Conservation (phyloP, 2,329 filamentous ascomycete genomes). For the Coniochaeta ligniaria region DNA sequence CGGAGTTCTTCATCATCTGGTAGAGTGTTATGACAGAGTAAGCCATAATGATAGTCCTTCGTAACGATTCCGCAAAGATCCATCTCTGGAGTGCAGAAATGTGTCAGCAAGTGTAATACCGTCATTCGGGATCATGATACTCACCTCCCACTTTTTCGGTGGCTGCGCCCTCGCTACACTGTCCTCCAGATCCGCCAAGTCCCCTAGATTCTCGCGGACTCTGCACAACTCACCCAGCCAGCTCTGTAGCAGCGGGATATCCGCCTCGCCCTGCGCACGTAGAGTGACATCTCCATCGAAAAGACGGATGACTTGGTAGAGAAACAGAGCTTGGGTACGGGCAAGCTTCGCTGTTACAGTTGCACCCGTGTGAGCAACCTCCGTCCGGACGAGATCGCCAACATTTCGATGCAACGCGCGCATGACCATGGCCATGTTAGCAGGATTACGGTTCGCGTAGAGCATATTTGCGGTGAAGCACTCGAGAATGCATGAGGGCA, state of each 20-base stretch:
- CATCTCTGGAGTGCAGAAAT: slow-evolving; percentile 16
- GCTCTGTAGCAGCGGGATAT: slow-evolving; percentile 18
- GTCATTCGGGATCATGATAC: neutral
- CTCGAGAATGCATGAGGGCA: slow-evolving; percentile 19
- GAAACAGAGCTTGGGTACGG: slow-evolving; percentile 15
- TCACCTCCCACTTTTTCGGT: slow-evolving; percentile 19
- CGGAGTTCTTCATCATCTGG: slow-evolving; percentile 15
- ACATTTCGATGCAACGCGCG: slow-evolving; percentile 15
- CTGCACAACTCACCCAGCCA: slow-evolving; percentile 16
- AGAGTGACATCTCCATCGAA: slow-evolving; percentile 26
- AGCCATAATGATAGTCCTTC: slow-evolving; percentile 23
- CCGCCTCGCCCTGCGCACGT: slow-evolving; percentile 21
- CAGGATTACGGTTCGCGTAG: slow-evolving; percentile 19
- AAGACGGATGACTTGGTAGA: slow-evolving; percentile 26
- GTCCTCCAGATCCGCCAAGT: slow-evolving; percentile 7
- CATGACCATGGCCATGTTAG: slow-evolving; percentile 20
- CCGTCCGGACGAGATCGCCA: slow-evolving; percentile 13
- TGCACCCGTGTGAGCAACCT: slow-evolving; percentile 10
- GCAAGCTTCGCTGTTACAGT: slow-evolving; percentile 15
- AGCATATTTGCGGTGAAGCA: slow-evolving; percentile 22
- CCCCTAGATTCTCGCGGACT: slow-evolving; percentile 19
- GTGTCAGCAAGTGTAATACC: neutral
- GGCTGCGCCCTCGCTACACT: slow-evolving; percentile 4
- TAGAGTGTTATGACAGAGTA: slow-evolving; percentile 19
- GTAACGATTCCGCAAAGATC: slow-evolving; percentile 25